Evolutionary conservation across 164 flowering plant species (phyloP).

Genomic region (Pachysandra terminalis): DNA sequence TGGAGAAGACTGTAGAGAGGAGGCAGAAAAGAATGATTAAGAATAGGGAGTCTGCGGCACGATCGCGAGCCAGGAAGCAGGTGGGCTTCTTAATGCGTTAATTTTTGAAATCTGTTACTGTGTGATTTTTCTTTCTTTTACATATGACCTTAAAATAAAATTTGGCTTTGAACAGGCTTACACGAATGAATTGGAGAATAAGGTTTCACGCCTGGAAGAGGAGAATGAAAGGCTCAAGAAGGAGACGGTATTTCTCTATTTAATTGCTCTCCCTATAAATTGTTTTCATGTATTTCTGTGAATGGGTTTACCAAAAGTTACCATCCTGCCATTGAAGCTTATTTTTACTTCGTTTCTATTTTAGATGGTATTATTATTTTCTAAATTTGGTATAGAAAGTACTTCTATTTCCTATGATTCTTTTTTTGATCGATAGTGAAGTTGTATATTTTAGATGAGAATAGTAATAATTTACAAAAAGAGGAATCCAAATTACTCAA

Average conservation of each 20-base stretch:
- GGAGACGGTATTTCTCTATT: constrained; percentile 44
- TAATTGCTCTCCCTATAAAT: no score
- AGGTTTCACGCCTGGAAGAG: constrained; percentile 75
- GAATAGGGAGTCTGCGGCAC: constrained; percentile 96
- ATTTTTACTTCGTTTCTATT: no score
- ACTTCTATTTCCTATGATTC: no score
- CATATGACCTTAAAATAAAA: not conserved
- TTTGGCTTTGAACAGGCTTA: constrained; percentile 56
- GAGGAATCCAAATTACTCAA: no score
- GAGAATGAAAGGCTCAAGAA: constrained; percentile 78
- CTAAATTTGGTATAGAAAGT: no score
- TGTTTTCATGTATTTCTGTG: no score
- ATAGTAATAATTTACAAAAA: no score
- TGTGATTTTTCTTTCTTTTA: constrained; percentile 1
- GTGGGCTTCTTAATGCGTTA: constrained; percentile 22
- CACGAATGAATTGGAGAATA: constrained; percentile 80
- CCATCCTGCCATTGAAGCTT: no score
- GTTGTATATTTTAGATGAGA: no score
- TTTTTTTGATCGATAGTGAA: no score
- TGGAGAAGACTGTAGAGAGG: constrained; percentile 80
- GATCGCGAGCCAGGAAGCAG: constrained; percentile 96
- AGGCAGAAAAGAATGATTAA: constrained; percentile 92
- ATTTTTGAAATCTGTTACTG: not conserved
- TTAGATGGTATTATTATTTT: no score
- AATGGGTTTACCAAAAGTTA: no score